Base-by-base conservation (phyloP, 768 basidiomycete genomes). In the Astraeus odoratus region DNA sequence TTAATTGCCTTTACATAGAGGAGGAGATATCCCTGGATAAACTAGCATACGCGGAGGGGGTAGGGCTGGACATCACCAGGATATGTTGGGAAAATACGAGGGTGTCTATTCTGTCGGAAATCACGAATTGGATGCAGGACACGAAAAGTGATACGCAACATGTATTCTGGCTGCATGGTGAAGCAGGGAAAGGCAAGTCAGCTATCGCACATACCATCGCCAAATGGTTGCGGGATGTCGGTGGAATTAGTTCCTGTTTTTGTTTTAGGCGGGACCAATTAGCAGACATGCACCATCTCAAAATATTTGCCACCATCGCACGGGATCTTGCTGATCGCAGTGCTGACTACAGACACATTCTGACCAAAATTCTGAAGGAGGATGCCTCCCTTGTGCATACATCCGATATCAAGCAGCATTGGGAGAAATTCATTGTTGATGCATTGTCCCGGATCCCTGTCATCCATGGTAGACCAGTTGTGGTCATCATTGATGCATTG, bases 401-500 rank as follows among this genome's bases (percentile, higher is more conserved):
- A 12, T 13, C 13, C 22, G 36, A 37, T 16, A 20, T 37, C 5
- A 9, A 12, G 19, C 8, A 19, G 10, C 36, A 37, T 16, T 37
- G 36, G 36, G 18, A 37, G 36, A 8, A 20, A 37, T 20, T 37
- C 12, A 13, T 37, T 37, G 8, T 37, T 12, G 7, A 37, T 19
- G 18, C 36, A 12, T 19, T 37, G 8, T 37, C 20, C 8, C 39
- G 42, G 10, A 7, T 50, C n/a, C 25, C 24, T 5, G n/a, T 1
- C 24, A 40, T 34, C 3, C 42, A 48, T 15, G 34, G 51, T 24
- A 52, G 52, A 5, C 60, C 55, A 16, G 52, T 63, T 13, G 35
- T 59, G 8, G 46, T 60, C 8, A 42, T 64, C 19, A 55, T 62
- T 20, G 61, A 64, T 36, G 61, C 44, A 5, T 29, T 60, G 23